Base-by-base conservation (phyloP, 2,329 filamentous ascomycete species). In the Clarireedia paspali region DNA sequence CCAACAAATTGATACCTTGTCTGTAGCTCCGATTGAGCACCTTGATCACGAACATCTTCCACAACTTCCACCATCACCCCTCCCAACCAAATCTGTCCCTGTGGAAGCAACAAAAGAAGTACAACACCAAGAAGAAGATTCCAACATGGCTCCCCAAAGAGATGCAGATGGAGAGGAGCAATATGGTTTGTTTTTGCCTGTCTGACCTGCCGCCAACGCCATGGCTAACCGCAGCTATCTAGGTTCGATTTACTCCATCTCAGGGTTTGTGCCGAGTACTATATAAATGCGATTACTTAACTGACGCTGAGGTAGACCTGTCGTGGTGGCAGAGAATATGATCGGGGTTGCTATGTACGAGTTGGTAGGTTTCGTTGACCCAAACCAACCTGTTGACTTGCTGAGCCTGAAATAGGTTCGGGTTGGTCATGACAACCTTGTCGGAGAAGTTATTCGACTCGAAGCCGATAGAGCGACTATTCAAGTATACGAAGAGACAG, bases 271-370 rank as follows among this genome's bases (percentile, higher is more conserved):
- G 42, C 46, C 44, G 42, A 27, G 12, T n/a, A 39, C 17, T 23
- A 45, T 47, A 23, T 15, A 24, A 9, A 40, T 55, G 34, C 12
- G 15, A 39, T 40, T 6, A 24, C 27, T 15, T 5, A 27, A 30
- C 61, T 67, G 46, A 66, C 50, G n/a, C n/a, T 53, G 10, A 17
- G 20, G 42, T 63, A 86, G 89, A 65, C 94, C 94, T 70, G 94
- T 99, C 79, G 87, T 99, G 68, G 83, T 99, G 66, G 94, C 92
- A 71, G 92, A 97, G 78, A 86, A 96, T 75, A 96, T 99, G 91
- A 90, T 92, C 70, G 94, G 94, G 73, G 94, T 94, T 81, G 91
- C 94, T 74, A 99, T 99, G 94, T 96, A 97, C 84, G 94, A 99
- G 78, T 81, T 99, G 78, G 91, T 68, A 60, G 34, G 63, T 57